Evolutionary conservation across 257 asterid genomes (phyloP).

Genomic region (Gentiana straminea): DNA sequence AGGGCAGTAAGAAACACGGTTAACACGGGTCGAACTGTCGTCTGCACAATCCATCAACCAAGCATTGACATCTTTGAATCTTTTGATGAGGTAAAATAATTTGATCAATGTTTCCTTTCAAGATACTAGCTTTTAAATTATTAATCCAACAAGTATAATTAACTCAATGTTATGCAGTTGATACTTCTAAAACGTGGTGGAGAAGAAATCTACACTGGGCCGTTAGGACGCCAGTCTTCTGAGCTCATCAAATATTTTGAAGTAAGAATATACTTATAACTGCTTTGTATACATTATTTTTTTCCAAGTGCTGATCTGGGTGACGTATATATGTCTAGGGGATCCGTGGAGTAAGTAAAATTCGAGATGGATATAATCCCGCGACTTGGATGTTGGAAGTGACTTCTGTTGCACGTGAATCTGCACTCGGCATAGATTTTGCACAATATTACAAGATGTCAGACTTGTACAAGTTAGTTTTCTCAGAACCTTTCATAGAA

Average conservation of each 20-base stretch:
- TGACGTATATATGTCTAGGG: neutral
- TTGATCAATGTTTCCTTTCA: no score
- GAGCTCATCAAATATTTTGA: constrained; percentile 41
- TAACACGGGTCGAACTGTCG: no score
- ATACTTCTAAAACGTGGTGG: constrained; percentile 41
- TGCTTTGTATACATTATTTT: no score
- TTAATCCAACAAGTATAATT: no score
- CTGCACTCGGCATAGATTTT: constrained; percentile 8
- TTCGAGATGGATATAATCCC: constrained; percentile 15
- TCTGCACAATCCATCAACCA: no score
- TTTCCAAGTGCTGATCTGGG: no score
- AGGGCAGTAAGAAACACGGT: constrained; percentile 19
- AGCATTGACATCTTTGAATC: no score
- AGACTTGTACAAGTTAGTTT: neutral
- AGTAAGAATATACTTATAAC: constrained; percentile 15
- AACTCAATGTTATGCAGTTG: constrained; percentile 16
- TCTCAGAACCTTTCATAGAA: no score
- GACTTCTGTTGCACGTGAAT: constrained; percentile 2
- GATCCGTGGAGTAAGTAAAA: constrained; percentile 7
- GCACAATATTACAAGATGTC: constrained; percentile 1
- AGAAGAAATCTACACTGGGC: constrained; percentile 35
- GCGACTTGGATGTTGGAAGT: constrained; percentile 18
- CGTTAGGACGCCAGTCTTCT: constrained; percentile 37
- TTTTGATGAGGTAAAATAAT: no score
- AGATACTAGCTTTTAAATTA: no score